Evolutionary conservation across 441 rosid genomes (phyloP), one percentile per base, ranked within the genome.

Genomic region (Populus tomentosa): DNA sequence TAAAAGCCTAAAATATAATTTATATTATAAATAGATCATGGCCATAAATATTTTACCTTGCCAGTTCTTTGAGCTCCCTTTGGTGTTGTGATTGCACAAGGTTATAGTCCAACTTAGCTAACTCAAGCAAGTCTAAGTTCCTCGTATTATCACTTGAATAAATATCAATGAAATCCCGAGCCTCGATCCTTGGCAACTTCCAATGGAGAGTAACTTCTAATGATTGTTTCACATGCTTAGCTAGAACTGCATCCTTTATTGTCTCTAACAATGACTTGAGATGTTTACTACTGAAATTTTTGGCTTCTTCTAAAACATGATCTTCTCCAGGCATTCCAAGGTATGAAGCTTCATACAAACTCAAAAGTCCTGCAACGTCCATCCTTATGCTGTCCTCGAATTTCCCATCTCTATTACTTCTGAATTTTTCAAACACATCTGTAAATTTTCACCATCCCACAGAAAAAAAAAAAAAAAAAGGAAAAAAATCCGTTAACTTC

Each of bases 41-140:
- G 3, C 1, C 3, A 18, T 33, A 10, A 67, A 67, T 3, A 16
- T 30, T 33, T 63, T 63, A 86, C 88, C 80, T 77, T 14, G 79
- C 62, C 30, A 79, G 30, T 11, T 77, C 75, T 26, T 80, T 64
- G 0, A 80, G 71, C 36, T 84, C 89, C n/a, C 24, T 50, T 14
- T 59, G 82, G 24, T 80, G 71, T 10, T 59, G 16, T 2, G 86
- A 75, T 35, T 84, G 88, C 3, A 78, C 70, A 40, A 74, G 26
- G 42, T 79, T 86, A 77, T 75, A 80, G 50, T 84, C 88, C 67
- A 84, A 61, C 74, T 71, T 77, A 18, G 87, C 90, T 1, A 86
- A 68, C 72, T 79, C 80, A n/a, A 85, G 71, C 53, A 86, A 73
- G 13, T 42, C 4, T 6, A 8, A 42, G 75, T 59, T 70, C 35